phyloP scores from a whole-genome alignment of 257 asterid genomes.

The Solanum clarkiae region DNA sequence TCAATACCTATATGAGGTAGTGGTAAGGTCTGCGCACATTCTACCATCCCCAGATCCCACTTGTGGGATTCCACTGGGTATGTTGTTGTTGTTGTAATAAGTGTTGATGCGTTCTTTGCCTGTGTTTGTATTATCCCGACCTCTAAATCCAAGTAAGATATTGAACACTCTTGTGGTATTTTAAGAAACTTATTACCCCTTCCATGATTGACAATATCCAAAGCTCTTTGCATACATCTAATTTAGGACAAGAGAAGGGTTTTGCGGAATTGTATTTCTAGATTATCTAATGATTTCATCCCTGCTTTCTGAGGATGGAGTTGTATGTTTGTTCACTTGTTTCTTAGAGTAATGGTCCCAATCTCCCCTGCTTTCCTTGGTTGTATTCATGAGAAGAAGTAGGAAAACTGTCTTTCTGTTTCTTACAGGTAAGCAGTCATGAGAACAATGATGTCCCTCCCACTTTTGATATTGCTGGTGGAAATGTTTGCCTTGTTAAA shows the following conservation, averaged over 20 bases:
- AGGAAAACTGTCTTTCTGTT: not conserved
- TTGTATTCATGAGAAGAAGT: not conserved
- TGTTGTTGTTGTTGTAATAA: not conserved
- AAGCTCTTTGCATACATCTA: not conserved
- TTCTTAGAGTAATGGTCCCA: not conserved
- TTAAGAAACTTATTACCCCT: not conserved
- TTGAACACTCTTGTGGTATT: not conserved
- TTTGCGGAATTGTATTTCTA: not conserved
- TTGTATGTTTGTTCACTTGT: not conserved
- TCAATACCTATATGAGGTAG: too few species aligned
- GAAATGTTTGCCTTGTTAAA: slow-evolving; percentile 38
- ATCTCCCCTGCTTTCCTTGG: not conserved
- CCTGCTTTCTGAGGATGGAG: not conserved
- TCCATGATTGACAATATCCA: not conserved
- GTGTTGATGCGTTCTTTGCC: not conserved
- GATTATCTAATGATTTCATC: not conserved
- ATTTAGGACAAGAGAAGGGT: not conserved
- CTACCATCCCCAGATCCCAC: too few species aligned
- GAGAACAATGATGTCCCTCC: not conserved
- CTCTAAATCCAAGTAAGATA: not conserved
- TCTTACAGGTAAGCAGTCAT: slow-evolving; percentile 10
- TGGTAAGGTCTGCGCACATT: too few species aligned
- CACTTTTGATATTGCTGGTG: slow-evolving; percentile 20
- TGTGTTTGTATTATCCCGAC: not conserved
- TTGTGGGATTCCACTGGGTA: too few species aligned